A percentile compares a stretch with the other conserved stretches of the same genome.
Conservation (phyloP, 2,329 filamentous ascomycete genomes). For the Clarireedia homoeocarpa region DNA sequence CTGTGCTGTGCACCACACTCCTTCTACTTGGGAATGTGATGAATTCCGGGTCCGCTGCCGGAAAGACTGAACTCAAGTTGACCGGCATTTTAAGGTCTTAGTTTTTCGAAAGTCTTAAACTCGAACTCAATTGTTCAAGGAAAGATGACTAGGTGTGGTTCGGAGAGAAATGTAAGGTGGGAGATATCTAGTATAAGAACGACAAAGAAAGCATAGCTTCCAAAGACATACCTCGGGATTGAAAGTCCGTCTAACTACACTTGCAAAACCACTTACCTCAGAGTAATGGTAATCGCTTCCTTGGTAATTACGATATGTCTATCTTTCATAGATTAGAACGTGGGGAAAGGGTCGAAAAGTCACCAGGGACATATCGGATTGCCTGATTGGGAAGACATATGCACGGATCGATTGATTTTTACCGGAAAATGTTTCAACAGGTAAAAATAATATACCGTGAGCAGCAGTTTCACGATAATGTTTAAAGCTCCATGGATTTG, state of each 20-base stretch:
- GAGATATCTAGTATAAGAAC: too few species aligned
- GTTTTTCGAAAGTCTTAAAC: not conserved
- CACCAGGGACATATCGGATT: not conserved
- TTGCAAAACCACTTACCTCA: too few species aligned
- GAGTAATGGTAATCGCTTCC: too few species aligned
- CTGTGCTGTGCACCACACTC: conserved; percentile 87
- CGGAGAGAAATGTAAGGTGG: too few species aligned
- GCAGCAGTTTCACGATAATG: conserved; percentile 21
- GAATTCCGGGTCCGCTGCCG: conserved; percentile 36
- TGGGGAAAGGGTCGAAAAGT: conserved; percentile 6
- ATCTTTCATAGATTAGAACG: not conserved
- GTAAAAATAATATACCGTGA: not conserved
- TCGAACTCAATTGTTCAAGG: not conserved
- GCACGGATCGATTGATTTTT: not conserved
- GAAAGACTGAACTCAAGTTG: conserved; percentile 28
- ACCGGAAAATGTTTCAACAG: not conserved
- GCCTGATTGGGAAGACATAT: not conserved
- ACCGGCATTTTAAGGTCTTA: conserved; percentile 24
- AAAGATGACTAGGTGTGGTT: not conserved
- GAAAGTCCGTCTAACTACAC: too few species aligned
- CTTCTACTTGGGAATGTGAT: conserved; percentile 68
- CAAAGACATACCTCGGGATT: too few species aligned
- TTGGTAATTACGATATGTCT: too few species aligned
- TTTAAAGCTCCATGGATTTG: conserved; percentile 43
- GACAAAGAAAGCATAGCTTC: too few species aligned